Evolutionary conservation across 2,329 filamentous ascomycete genomes (phyloP).

Genomic region (Penicillium sumatraense): DNA sequence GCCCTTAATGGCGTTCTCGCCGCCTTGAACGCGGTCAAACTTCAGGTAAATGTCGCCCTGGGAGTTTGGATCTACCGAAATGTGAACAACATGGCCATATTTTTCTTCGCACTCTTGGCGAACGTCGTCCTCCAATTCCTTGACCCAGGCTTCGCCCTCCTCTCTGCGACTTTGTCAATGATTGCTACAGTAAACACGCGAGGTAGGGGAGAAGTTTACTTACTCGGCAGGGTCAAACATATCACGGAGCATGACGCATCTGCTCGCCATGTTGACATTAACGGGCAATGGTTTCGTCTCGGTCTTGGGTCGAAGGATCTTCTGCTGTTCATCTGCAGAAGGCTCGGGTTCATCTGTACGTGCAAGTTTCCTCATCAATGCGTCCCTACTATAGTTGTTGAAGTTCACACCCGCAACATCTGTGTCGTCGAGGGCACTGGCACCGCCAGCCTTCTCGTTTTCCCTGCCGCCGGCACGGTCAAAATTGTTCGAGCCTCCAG

Average conservation of each 20-base stretch:
- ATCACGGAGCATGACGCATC: slow-evolving; percentile 92
- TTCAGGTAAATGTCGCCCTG: slow-evolving; percentile 98
- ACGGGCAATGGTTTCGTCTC: slow-evolving; percentile 78
- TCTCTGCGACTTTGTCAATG: slow-evolving; percentile 63
- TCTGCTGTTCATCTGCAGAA: slow-evolving; percentile 67
- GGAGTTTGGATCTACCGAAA: slow-evolving; percentile 89
- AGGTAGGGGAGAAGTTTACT: slow-evolving; percentile 48
- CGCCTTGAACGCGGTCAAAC: slow-evolving; percentile 92
- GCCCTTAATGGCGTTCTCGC: slow-evolving; percentile 96
- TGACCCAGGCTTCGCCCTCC: slow-evolving; percentile 84
- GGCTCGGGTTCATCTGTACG: slow-evolving; percentile 82
- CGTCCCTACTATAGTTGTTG: slow-evolving; percentile 98
- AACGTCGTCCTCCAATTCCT: slow-evolving; percentile 93
- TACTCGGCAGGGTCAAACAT: slow-evolving; percentile 95
- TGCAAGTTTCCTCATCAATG: slow-evolving; percentile 97
- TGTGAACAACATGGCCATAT: slow-evolving; percentile 98
- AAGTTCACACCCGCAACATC: slow-evolving; percentile 99
- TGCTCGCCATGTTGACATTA: slow-evolving; percentile 88
- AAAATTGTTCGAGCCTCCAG: slow-evolving; percentile 75
- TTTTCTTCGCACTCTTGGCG: slow-evolving; percentile 89
- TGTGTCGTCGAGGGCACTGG: slow-evolving; percentile 94
- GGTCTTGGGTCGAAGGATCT: slow-evolving; percentile 76
- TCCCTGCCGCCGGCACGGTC: slow-evolving; percentile 89
- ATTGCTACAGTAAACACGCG: background rate
- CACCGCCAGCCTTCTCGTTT: slow-evolving; percentile 84